Percentiles rank a stretch among this genome's conserved stretches.
These are phyloP conservation scores for Phlebopus sp. DNA, from an alignment of 1,284 basidiomycete species.

Conservation along the genomic window DNA sequence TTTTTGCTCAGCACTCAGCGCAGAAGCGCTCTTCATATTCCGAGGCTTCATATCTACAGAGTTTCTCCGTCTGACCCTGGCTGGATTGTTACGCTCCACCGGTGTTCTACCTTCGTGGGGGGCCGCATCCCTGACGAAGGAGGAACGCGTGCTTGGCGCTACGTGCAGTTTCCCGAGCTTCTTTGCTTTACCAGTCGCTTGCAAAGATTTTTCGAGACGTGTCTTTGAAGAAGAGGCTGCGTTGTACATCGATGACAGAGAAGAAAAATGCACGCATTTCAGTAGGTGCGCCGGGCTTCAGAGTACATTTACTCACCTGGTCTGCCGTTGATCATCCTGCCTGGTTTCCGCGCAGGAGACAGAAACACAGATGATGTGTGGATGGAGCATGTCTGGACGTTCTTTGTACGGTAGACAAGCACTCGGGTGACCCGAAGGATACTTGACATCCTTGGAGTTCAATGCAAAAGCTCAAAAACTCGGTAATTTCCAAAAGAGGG, in stretches of 20 bases:
- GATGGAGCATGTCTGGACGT: conserved; percentile 7
- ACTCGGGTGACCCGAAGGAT: conserved; percentile 5
- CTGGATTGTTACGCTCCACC: background rate
- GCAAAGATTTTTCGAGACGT: conserved; percentile 38
- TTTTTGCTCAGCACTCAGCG: conserved; percentile 8
- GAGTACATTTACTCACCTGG: conserved; percentile 14
- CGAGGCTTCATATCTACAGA: background rate
- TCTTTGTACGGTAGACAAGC: background rate
- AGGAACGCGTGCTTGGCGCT: conserved; percentile 19
- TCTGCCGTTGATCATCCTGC: conserved; percentile 12
- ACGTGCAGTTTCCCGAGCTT: conserved; percentile 34
- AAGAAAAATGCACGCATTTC: background rate
- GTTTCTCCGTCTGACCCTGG: background rate
- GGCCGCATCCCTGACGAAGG: conserved; percentile 26
- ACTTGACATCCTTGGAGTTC: conserved; percentile 7
- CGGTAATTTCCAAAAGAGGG: too few relatives aligned
- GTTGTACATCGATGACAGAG: background rate
- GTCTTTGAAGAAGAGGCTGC: conserved; percentile 32
- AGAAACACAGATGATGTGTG: conserved; percentile 14
- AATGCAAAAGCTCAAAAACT: too few relatives aligned
- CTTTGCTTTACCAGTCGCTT: conserved; percentile 29
- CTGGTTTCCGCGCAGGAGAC: conserved; percentile 8
- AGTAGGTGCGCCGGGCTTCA: background rate
- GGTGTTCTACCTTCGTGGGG: conserved; percentile 26
- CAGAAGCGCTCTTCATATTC: background rate